Evolutionary conservation across 441 rosid genomes (phyloP), one percentile per base, ranked within the genome.

Genomic region (Arabidopsis hybrid): DNA sequence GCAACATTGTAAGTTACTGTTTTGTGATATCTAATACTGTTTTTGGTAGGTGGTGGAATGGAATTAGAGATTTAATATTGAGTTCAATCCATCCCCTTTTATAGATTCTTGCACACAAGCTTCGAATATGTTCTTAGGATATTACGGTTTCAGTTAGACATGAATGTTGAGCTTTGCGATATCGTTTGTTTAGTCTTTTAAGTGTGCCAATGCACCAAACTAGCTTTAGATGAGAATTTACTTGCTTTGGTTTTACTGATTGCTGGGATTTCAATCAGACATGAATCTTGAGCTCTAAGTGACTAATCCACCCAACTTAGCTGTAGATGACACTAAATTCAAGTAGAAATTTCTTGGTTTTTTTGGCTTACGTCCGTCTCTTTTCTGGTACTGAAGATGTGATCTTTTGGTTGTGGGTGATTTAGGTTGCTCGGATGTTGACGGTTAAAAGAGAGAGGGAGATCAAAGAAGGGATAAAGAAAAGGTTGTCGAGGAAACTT

Each of bases 401-500:
- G 53, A 35, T 62, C 0, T 12, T 46, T 62, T 75, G 50, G 50
- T 40, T 64, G 46, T 71, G 76, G 68, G 55, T 65, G 9, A 21
- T 31, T 18, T 60, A 78, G 81, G 81, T 74, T 0, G 81, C 81
- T 7, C 80, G 93, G n/a, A 88, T 90, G 89, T 85, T 91, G 69
- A 91, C 98, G 2, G 88, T 91, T 7, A 94, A 80, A 71, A 83
- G 96, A 17, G 98, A 90, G 75, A 87, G 98, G 82, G 97, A 91
- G 83, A 51, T 94, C 0, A 91, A 88, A 73, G 92, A 90, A 77
- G 97, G 98, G 60, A 86, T 91, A 65, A 84, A 80, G 79, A 88
- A 90, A 84, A 85, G 98, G 66, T 68, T 89, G 78, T 94, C 97
- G 7, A 91, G 98, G 81, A 94, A 91, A 81, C 85, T 94, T 4